Conservation (phyloP, 345 rosid species). For the Draba incana region DNA sequence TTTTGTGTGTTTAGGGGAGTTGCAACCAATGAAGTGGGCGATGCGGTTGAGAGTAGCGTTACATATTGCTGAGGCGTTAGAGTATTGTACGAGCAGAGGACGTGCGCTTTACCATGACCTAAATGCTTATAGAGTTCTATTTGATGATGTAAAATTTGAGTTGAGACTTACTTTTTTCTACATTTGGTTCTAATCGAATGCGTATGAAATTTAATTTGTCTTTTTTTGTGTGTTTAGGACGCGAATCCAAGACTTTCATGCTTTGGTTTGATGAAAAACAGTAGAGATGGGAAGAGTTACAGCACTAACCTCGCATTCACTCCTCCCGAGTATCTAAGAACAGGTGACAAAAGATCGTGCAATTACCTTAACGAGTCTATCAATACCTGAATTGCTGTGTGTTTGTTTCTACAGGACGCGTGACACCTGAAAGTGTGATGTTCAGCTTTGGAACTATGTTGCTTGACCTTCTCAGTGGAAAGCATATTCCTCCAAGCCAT, state of each 20-base stretch:
- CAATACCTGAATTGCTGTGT: not conserved
- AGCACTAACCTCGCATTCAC: constrained; percentile 94
- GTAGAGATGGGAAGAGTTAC: constrained; percentile 91
- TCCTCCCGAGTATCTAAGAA: constrained; percentile 89
- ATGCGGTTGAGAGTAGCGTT: constrained; percentile 86
- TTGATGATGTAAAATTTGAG: constrained; percentile 61
- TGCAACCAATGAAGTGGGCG: constrained; percentile 94
- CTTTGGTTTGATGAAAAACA: constrained; percentile 91
- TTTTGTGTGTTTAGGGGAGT: constrained; percentile 62
- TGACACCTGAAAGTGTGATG: constrained; percentile 88
- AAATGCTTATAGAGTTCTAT: constrained; percentile 84
- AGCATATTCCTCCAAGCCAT: constrained; percentile 88
- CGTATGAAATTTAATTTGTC: constrained; percentile 10
- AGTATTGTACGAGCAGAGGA: constrained; percentile 77
- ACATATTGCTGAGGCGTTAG: constrained; percentile 85
- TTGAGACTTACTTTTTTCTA: not conserved
- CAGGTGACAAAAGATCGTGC: constrained; percentile 50
- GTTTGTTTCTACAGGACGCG: constrained; percentile 59
- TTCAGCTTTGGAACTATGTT: constrained; percentile 90
- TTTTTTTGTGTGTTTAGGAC: constrained; percentile 49
- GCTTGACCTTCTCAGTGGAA: constrained; percentile 91
- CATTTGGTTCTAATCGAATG: constrained; percentile 3
- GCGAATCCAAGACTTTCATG: constrained; percentile 81
- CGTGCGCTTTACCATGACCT: constrained; percentile 89
- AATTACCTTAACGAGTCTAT: too few relatives aligned